Conservation (phyloP, 1,139 yeast genomes). For the Geotrichum histeridarum region DNA sequence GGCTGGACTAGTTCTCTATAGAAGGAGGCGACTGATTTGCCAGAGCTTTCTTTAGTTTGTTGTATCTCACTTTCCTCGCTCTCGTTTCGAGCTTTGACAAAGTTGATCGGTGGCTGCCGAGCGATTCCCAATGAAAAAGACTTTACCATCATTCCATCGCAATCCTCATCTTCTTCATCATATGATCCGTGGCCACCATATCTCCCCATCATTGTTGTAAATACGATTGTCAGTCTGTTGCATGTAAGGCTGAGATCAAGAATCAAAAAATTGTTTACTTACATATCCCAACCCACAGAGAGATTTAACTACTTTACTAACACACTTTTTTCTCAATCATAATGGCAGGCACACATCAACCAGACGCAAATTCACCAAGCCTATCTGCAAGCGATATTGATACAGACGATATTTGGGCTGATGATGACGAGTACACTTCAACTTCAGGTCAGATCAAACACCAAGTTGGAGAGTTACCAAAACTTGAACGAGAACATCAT, state of each 20-base stretch:
- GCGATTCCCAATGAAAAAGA: constrained; percentile 11
- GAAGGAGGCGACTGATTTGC: constrained; percentile 8
- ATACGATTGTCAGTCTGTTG: background rate
- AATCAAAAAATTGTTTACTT: background rate
- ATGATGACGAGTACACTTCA: constrained; percentile 11
- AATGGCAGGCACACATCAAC: too few species aligned
- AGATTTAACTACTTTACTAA: too few species aligned
- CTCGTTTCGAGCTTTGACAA: constrained; percentile 8
- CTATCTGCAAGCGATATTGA: background rate
- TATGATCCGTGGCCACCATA: too few species aligned
- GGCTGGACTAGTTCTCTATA: constrained; percentile 6
- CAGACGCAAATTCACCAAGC: background rate
- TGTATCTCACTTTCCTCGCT: background rate
- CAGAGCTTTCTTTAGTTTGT: background rate
- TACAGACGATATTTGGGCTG: constrained; percentile 22
- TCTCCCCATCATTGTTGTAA: too few species aligned
- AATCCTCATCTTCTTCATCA: background rate
- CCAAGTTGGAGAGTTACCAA: constrained; percentile 8
- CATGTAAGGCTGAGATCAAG: background rate
- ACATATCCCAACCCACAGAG: background rate
- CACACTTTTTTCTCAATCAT: too few species aligned
- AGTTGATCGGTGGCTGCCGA: constrained; percentile 10
- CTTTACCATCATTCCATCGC: background rate
- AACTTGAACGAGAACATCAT: constrained; percentile 53
- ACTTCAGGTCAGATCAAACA: background rate